Evolutionary conservation across 2,329 filamentous ascomycete genomes (phyloP), one percentile per base, ranked within the genome.

Genomic region (Aspergillus luchuensis): DNA sequence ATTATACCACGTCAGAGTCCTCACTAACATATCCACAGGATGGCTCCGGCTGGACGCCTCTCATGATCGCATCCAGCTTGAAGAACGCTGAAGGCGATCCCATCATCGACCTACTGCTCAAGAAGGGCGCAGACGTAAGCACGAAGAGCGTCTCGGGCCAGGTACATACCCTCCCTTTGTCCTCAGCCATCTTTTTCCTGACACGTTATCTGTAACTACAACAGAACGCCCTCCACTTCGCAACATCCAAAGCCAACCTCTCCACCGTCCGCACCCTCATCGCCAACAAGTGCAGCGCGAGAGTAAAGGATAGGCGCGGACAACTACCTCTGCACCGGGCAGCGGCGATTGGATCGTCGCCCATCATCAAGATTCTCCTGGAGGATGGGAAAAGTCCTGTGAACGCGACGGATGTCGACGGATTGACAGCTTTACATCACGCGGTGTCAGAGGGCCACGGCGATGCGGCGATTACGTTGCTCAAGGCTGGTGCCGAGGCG

Each of bases 301-400:
- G 94, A 25, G 84, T 93, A 2, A 91, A 91, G 65, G 95, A 99
- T 74, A 90, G 87, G 71, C 86, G 92, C 30, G 91, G 91, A n/a
- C 94, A 97, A 73, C 87, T 97, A 59, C 85, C 96, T 6, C 84
- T 99, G 25, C 96, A 99, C 76, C 87, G 95, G 17, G 95, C 95
- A 3, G 94, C 95, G 0, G 94, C 95, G 2, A 87, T 92, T 3
- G 96, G 96, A 6, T 94, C 90, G 4, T 85, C 90, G n/a, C 92
- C 94, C 5, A 92, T 99, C 80, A 83, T 96, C 51, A 90, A 88
- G 68, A 79, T 96, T 39, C 80, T 99, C 13, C 79, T 97, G 15
- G 86, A 91, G 69, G 85, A 91, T 67, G 84, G 82, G 66, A 84
- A 83, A 64, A 96, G 91, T 66, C 93, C 94, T 0, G 73, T 98